A percentile compares a stretch with the other conserved stretches of the same genome.
Conservation (phyloP, 306 rosid species). For the Lupinus albus region DNA sequence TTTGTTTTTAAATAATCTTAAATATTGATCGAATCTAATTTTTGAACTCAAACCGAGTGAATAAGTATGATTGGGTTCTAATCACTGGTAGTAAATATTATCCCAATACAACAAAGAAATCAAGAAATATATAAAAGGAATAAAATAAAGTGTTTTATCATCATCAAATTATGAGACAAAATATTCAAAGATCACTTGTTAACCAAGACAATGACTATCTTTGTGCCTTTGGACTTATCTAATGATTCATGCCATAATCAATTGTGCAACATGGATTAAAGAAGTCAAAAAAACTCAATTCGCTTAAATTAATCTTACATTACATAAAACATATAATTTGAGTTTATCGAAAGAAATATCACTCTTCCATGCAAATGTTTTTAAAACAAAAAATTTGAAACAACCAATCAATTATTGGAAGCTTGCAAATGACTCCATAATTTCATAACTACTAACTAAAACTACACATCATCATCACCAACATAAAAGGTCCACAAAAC, state of each 20-base stretch:
- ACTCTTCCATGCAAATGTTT: background rate
- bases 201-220: slow-evolving; percentile 45
- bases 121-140: background rate
- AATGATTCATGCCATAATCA: background rate
- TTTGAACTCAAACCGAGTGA: too few relatives aligned
- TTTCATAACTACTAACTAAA: slow-evolving; percentile 14
- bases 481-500: background rate
- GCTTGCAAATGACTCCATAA: slow-evolving; percentile 3
- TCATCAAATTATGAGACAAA: slow-evolving; percentile 26
- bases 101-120: background rate
- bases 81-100: too few relatives aligned
- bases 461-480: background rate
- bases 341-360: background rate
- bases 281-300: background rate
- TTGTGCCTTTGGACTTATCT: slow-evolving; percentile 12
- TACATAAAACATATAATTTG: background rate
- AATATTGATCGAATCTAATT: too few relatives aligned
- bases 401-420: slow-evolving; percentile 22
- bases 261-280: slow-evolving; percentile 7
- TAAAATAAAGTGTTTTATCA: slow-evolving; percentile 40
- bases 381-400: background rate
- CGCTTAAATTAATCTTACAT: background rate
- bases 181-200: slow-evolving; percentile 48
- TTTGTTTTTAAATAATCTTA: too few relatives aligned
- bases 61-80: too few relatives aligned